Base-by-base conservation (phyloP, 129 eudicot species). In the Lonicera japonica region DNA sequence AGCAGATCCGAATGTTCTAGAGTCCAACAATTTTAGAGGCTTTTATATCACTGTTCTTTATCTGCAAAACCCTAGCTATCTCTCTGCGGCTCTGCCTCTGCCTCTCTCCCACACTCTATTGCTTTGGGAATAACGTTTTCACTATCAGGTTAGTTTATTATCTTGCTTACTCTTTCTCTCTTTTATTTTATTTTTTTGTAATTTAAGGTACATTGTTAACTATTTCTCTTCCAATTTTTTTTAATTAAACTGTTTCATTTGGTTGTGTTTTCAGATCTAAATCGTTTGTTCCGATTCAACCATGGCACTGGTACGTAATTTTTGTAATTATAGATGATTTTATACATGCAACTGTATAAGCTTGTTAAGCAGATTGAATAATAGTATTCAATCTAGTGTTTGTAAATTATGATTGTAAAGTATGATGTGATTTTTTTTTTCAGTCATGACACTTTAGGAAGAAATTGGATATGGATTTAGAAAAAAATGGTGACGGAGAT, bases 241-340 rank as follows among this genome's bases (percentile, higher is more conserved):
- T 10, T 54, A 0, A 8, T 20, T 10, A 8, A 12, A 3, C 14
- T 58, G 16, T 11, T 63, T 46, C 6, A 29, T 29, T 29, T 29
- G 36, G 36, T 29, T 29, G 2, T 29, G 36, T 34, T 74, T 69
- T 63, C 75, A 61, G 56, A 21, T 67, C 22, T n/a, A 58, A 65
- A 71, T 66, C 75, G 75, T 54, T 71, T 75, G 58, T 48, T 55
- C 60, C 66, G 65, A 29, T 70, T 62, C 53, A 70, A 76, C 77
- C 64, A 87, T 83, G 95, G 81, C 91, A 64, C 66, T 83, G 82
- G 91, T 87, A 55, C 76, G 95, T 76, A 58, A 13, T 0, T 29
- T 24, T 43, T 18, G 0, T 39, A 14, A 7, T 2, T 23, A 47
- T n/a, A n/a, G n/a, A n/a, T 4, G n/a, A n/a, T n/a, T n/a, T n/a